Evolutionary conservation across 169 alveolate genomes (phyloP).

Genomic region (Eimeria sp.): DNA sequence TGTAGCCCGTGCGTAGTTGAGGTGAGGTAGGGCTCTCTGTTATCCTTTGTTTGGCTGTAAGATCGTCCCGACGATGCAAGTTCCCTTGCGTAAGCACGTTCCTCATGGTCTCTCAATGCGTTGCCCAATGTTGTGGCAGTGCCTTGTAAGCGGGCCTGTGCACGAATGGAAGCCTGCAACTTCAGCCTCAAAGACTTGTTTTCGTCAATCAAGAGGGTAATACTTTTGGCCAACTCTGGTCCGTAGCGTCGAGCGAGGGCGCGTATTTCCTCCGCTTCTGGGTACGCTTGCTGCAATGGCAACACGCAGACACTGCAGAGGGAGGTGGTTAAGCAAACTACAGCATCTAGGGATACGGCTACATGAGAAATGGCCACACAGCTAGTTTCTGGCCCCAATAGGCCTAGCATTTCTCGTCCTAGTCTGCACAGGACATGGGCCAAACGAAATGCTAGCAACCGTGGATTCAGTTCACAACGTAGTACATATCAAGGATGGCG

Average conservation of each 20-base stretch:
- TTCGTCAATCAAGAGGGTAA: conserved; percentile 70
- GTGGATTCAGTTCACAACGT: background rate
- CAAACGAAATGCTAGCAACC: background rate
- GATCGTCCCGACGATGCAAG: conserved; percentile 45
- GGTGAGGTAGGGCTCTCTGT: background rate
- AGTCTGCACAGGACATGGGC: background rate
- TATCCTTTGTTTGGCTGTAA: background rate
- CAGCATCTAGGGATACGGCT: background rate
- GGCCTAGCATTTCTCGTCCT: background rate
- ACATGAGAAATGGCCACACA: background rate
- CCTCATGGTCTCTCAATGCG: conserved; percentile 55
- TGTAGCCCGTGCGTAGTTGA: background rate
- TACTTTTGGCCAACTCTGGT: conserved; percentile 58
- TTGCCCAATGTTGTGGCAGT: conserved; percentile 24
- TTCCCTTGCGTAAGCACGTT: conserved; percentile 68
- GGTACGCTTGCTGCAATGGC: conserved; percentile 65
- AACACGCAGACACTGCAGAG: background rate
- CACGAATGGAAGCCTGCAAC: conserved; percentile 76
- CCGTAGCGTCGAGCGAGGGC: conserved; percentile 77
- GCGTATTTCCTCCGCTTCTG: conserved; percentile 79
- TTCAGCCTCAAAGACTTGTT: conserved; percentile 76
- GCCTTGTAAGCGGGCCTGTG: conserved; percentile 69
- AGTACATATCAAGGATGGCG: background rate
- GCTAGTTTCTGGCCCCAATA: background rate
- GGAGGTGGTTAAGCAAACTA: background rate